Evolutionary conservation across 2,329 filamentous ascomycete species (phyloP).

Genomic region (Arthrobotrys musiformis): DNA sequence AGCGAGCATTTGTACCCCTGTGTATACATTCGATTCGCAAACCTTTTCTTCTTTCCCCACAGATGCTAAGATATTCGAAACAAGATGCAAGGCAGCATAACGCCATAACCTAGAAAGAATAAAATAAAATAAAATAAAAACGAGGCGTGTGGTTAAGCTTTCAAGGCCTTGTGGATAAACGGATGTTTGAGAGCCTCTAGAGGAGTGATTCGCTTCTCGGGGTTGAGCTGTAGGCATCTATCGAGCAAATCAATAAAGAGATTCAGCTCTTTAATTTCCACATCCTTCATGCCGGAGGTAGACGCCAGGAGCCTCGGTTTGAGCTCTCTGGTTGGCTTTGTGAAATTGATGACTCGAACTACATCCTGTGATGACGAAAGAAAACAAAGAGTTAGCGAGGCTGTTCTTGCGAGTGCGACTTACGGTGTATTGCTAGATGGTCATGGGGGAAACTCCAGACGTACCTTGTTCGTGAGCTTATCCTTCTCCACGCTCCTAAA

Average conservation of each 20-base stretch:
- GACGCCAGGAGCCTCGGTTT: slow-evolving; percentile 81
- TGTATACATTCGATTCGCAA: not conserved
- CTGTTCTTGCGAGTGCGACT: not conserved
- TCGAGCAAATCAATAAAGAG: slow-evolving; percentile 89
- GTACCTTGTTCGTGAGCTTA: slow-evolving; percentile 83
- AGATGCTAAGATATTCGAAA: not conserved
- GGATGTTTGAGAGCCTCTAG: slow-evolving; percentile 87
- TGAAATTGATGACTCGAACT: slow-evolving; percentile 73
- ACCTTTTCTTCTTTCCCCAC: not conserved
- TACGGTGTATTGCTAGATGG: not conserved
- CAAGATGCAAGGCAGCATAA: not conserved
- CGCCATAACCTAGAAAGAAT: not conserved
- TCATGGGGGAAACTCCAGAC: slow-evolving; percentile 60
- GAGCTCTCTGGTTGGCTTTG: slow-evolving; percentile 83
- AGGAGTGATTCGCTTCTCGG: slow-evolving; percentile 89
- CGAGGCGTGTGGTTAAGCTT: slow-evolving; percentile 27
- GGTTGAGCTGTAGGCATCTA: slow-evolving; percentile 86
- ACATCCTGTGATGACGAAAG: slow-evolving; percentile 67
- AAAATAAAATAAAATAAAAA: too few relatives aligned
- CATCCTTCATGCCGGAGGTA: slow-evolving; percentile 77
- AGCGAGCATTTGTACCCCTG: slow-evolving; percentile 5
- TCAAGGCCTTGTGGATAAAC: slow-evolving; percentile 70
- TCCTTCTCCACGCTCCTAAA: slow-evolving; percentile 88
- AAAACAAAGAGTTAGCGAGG: slow-evolving; percentile 16
- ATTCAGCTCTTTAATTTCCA: slow-evolving; percentile 79